Percentiles rank a stretch among this genome's conserved stretches.
These are phyloP conservation scores for Mortierella sp. DNA, from an alignment of 371 early-diverging fungal species.

Conservation along the genomic window DNA sequence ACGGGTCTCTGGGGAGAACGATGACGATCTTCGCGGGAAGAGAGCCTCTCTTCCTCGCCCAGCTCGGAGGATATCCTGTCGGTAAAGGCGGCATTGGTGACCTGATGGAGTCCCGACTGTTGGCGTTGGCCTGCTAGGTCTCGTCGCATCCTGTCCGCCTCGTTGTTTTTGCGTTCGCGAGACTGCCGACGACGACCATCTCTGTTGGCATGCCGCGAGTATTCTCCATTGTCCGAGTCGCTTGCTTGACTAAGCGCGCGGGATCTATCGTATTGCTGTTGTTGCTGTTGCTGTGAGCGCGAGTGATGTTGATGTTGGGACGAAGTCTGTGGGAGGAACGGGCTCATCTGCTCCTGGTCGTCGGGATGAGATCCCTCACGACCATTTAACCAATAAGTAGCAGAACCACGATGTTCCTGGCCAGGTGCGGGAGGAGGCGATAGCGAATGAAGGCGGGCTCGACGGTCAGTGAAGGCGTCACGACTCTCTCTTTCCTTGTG, in stretches of 20 bases:
- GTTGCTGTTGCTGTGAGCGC: background rate
- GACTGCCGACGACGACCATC: conserved; percentile 14
- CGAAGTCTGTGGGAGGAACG: conserved; percentile 29
- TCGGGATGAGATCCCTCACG: conserved; percentile 19
- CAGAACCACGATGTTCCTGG: conserved; percentile 26
- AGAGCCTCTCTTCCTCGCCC: conserved; percentile 26
- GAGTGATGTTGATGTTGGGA: conserved; percentile 18
- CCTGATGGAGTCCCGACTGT: conserved; percentile 32
- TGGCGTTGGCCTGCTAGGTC: conserved; percentile 22
- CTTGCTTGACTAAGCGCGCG: conserved; percentile 26
- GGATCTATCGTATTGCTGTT: background rate
- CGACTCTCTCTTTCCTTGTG: conserved; percentile 2
- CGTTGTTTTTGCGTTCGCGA: conserved; percentile 21
- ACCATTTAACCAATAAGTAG: conserved; percentile 30
- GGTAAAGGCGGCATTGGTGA: conserved; percentile 16
- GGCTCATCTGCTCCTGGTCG: conserved; percentile 26
- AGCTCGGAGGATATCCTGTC: conserved; percentile 26
- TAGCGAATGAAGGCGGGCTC: conserved; percentile 28
- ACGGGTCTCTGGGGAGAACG: background rate
- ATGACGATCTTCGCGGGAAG: background rate
- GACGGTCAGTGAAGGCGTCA: conserved; percentile 10
- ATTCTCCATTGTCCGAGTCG: conserved; percentile 22
- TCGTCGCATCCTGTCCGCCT: conserved; percentile 24
- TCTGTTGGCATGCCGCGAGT: conserved; percentile 3
- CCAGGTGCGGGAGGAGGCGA: conserved; percentile 41